phyloP scores from a whole-genome alignment of 2,329 filamentous ascomycete species.

The Sporothrix pallida region DNA sequence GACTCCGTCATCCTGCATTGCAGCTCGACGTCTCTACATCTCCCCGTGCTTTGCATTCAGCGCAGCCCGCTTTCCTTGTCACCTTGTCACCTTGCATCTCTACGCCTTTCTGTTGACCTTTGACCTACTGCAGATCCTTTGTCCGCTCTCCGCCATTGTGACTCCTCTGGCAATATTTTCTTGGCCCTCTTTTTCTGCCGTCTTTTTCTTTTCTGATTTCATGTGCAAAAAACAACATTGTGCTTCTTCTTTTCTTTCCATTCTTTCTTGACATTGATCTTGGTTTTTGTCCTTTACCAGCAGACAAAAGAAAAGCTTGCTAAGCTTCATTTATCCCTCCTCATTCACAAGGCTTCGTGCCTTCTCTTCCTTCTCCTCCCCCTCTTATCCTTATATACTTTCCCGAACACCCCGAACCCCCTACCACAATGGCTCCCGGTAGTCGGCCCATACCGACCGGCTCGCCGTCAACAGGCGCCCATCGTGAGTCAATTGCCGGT shows the following conservation, averaged over 20 bases:
- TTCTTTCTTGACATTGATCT: background rate
- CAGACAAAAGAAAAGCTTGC: background rate
- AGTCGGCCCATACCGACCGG: constrained; percentile 41
- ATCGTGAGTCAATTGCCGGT: constrained; percentile 34
- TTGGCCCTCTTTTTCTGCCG: background rate
- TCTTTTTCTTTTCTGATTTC: background rate
- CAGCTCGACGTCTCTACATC: background rate
- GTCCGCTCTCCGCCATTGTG: background rate
- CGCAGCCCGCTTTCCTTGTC: background rate
- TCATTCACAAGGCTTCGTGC: background rate
- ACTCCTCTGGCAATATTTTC: background rate
- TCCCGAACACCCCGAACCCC: background rate
- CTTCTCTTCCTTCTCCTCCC: background rate
- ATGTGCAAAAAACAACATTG: background rate
- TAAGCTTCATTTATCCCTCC: background rate
- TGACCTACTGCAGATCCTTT: constrained; percentile 1
- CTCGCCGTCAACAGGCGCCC: constrained; percentile 28
- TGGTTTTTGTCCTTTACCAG: background rate
- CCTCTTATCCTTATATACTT: background rate
- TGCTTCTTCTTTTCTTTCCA: background rate
- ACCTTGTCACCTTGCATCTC: background rate
- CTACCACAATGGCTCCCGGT: constrained; percentile 36
- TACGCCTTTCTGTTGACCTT: constrained; percentile 8
- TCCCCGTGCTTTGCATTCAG: background rate
- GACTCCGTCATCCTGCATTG: constrained; percentile 23